These are phyloP conservation scores for Oryza meyeriana DNA, from an alignment of 176 grass and related monocot species.

Conservation along the genomic window DNA sequence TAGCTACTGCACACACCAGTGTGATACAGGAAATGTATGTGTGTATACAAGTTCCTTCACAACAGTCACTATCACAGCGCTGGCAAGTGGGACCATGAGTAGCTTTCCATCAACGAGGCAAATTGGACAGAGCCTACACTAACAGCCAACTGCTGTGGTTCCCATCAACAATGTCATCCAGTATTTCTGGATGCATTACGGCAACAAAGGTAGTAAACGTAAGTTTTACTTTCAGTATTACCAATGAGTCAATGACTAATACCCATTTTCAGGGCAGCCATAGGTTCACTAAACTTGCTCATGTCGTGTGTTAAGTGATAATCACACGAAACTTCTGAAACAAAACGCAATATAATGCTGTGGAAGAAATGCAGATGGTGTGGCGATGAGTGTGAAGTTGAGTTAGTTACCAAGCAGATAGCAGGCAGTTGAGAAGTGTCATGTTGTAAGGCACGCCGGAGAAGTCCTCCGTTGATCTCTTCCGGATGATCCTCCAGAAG, in stretches of 20 bases:
- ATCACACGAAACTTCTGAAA: background rate
- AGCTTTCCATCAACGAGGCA: conserved; percentile 5
- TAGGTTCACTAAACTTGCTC: too few relatives aligned
- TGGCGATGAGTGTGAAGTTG: background rate
- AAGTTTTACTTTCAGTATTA: background rate
- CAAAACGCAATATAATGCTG: background rate
- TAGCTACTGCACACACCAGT: background rate
- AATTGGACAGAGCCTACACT: conserved; percentile 13
- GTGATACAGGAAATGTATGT: background rate
- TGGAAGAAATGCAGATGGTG: background rate
- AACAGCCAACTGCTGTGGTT: conserved; percentile 11
- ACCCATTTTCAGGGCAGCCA: background rate
- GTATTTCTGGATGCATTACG: background rate
- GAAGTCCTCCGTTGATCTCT: conserved; percentile 89
- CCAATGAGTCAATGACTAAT: background rate
- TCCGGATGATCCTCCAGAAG: conserved; percentile 81
- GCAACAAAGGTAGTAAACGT: background rate
- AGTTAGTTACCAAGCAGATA: conserved; percentile 74
- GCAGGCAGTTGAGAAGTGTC: conserved; percentile 98
- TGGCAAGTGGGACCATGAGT: conserved; percentile 29
- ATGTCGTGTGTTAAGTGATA: background rate
- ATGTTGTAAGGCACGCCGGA: conserved; percentile 98
- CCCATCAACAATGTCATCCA: background rate
- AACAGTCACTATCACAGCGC: conserved; percentile 16
- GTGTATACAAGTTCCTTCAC: background rate